Percentiles rank a stretch among this genome's conserved stretches.
phyloP scores from a whole-genome alignment of 306 rosid species.

The Citrullus mucosospermus region DNA sequence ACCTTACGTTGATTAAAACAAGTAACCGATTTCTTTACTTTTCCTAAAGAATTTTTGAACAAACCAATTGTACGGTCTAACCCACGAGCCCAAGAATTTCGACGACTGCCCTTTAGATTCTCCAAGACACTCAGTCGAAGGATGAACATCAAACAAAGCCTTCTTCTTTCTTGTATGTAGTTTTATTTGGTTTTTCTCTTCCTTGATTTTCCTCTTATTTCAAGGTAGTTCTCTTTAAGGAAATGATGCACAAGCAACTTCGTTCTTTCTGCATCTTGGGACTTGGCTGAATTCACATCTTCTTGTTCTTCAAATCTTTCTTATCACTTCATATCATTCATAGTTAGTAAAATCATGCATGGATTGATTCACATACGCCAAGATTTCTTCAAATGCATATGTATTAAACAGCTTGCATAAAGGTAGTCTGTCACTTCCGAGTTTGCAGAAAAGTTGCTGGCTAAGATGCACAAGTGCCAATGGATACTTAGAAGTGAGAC shows the following conservation, averaged over 20 bases:
- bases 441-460: background rate
- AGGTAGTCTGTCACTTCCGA: background rate
- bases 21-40: constrained; percentile 4
- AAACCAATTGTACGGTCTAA: constrained; percentile 9
- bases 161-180: background rate
- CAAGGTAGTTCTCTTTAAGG: background rate
- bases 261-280: background rate
- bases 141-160: background rate
- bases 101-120: background rate
- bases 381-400: background rate
- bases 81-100: background rate
- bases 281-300: background rate
- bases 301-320: background rate
- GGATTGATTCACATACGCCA: background rate
- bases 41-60: background rate
- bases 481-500: background rate
- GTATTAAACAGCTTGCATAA: background rate
- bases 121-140: background rate
- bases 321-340: background rate
- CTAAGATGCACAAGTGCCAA: background rate
- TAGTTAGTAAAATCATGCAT: background rate
- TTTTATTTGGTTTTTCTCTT: background rate
- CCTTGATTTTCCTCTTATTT: background rate
- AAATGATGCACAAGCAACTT: background rate
- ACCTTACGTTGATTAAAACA: constrained; percentile 4